Evolutionary conservation across 176 grass and related monocot genomes (phyloP).

Genomic region (Bonia amplexicaulis): DNA sequence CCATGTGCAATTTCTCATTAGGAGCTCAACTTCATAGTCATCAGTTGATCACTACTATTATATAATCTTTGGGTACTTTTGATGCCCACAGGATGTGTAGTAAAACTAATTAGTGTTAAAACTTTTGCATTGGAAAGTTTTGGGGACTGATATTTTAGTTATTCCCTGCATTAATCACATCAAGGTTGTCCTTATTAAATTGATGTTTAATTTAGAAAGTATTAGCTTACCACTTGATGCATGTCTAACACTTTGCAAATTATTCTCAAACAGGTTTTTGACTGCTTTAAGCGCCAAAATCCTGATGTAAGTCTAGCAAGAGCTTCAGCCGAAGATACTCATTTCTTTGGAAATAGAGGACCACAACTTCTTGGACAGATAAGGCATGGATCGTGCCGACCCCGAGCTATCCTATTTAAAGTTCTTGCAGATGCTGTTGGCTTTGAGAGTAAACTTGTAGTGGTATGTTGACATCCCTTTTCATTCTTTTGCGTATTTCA

Average conservation of each 20-base stretch:
- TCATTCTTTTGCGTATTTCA: neutral
- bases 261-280: slow-evolving; percentile 80
- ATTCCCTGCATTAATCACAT: slow-evolving; percentile 4
- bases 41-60: neutral
- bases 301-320: slow-evolving; percentile 72
- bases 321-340: slow-evolving; percentile 62
- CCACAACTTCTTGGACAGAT: slow-evolving; percentile 96
- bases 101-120: slow-evolving; percentile 19
- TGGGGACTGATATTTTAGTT: neutral
- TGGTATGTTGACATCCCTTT: slow-evolving; percentile 56
- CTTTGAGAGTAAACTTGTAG: slow-evolving; percentile 95
- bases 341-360: slow-evolving; percentile 74
- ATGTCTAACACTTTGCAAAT: slow-evolving; percentile 18
- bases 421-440: slow-evolving; percentile 97
- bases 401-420: slow-evolving; percentile 96
- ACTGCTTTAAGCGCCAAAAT: slow-evolving; percentile 95
- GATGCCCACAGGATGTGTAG: neutral
- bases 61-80: neutral
- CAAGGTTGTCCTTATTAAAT: slow-evolving; percentile 8
- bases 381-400: slow-evolving; percentile 92
- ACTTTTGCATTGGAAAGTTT: slow-evolving; percentile 12
- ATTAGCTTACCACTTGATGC: neutral
- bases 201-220: neutral
- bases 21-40: neutral
- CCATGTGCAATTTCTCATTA: slow-evolving; percentile 1